These are phyloP conservation scores for Cyberlindnera mrakii DNA, from an alignment of 805 yeast genomes.

Conservation along the genomic window DNA sequence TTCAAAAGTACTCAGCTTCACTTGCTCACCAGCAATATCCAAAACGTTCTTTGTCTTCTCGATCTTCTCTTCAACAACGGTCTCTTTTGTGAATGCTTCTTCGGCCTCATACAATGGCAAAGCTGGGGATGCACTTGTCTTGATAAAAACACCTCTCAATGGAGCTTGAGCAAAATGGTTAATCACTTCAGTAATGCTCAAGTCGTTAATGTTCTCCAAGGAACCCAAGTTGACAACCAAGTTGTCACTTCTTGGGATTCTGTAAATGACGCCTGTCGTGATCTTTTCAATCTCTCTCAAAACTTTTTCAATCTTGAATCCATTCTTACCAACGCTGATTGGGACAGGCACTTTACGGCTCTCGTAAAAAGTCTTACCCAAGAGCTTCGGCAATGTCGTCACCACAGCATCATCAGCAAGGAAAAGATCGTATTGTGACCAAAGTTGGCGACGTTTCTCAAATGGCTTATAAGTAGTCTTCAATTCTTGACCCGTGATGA, in stretches of 20 bases:
- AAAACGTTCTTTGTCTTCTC: slow-evolving; percentile 3
- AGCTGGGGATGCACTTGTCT: slow-evolving; percentile 70
- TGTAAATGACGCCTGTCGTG: slow-evolving; percentile 50
- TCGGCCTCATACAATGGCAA: slow-evolving; percentile 77
- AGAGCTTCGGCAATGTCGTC: slow-evolving; percentile 70
- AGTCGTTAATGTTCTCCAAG: slow-evolving; percentile 33
- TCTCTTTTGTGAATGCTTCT: slow-evolving; percentile 29
- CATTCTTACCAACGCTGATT: slow-evolving; percentile 36
- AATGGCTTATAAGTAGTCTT: slow-evolving; percentile 83
- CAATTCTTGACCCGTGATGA: slow-evolving; percentile 67
- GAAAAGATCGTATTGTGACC: slow-evolving; percentile 65
- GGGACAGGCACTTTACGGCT: slow-evolving; percentile 64
- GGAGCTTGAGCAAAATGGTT: slow-evolving; percentile 36
- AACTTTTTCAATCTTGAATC: slow-evolving; percentile 45
- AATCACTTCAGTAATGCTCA: slow-evolving; percentile 48
- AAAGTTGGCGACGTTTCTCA: slow-evolving; percentile 78
- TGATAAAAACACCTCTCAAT: slow-evolving; percentile 56
- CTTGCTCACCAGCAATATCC: slow-evolving; percentile 30
- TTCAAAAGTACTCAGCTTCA: slow-evolving; percentile 56
- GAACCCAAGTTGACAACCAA: slow-evolving; percentile 64
- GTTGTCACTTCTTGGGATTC: slow-evolving; percentile 70
- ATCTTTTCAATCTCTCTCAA: slow-evolving; percentile 54
- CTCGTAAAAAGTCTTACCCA: slow-evolving; percentile 75
- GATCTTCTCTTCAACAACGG: slow-evolving; percentile 20
- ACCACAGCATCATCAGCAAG: slow-evolving; percentile 79